Base-by-base conservation (phyloP, 163 green algal genomes). In the Scenedesmus sp. region DNA sequence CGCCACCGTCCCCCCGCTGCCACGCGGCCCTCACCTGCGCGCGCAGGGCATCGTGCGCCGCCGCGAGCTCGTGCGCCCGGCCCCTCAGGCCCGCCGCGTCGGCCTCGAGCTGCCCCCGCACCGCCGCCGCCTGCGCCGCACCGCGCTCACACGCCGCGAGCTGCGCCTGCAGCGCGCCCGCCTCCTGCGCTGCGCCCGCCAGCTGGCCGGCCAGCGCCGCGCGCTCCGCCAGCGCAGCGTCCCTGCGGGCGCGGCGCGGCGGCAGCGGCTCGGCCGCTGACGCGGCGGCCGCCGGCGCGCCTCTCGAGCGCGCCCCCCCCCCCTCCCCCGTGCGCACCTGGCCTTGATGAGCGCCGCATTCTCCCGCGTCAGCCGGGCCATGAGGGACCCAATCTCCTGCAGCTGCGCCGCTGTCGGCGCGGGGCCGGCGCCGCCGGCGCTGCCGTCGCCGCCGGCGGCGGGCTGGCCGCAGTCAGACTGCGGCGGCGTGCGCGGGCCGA, bases 301-400 rank as follows among this genome's bases (percentile, higher is more conserved):
- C n/a, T n/a, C n/a, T n/a, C 2, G 20, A 44, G 24, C 47, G 7
- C 50, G 18, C 14, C 26, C 17, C 63, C 17, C 33, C 1, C 28
- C 4, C 29, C 26, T 5, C 6, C 14, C 18, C n/a, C n/a, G n/a
- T n/a, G 7, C 64, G 22, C 44, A 80, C 71, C 71, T 80, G 20
- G 71, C 71, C 31, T 67, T 74, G 5, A 81, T 81, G 13, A 81
- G 53, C 2, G 18, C 5, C n/a, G 74, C 74, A 66, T 81, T 81
- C 34, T 81, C 74, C n/a, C 45, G 29, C 24, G 74, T 81, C 36
- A 81, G 36, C 39, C 65, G 64, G 62, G 75, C 48, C 74, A 81
- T 65, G 24, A 81, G 48, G 50, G 34, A 14, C 5, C 62, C 74
- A 11, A 81, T 45, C 63, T 81, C 65, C 31, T 42, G 53, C 62